phyloP scores from a whole-genome alignment of 257 asterid species.

The Plectranthus barbatus region DNA sequence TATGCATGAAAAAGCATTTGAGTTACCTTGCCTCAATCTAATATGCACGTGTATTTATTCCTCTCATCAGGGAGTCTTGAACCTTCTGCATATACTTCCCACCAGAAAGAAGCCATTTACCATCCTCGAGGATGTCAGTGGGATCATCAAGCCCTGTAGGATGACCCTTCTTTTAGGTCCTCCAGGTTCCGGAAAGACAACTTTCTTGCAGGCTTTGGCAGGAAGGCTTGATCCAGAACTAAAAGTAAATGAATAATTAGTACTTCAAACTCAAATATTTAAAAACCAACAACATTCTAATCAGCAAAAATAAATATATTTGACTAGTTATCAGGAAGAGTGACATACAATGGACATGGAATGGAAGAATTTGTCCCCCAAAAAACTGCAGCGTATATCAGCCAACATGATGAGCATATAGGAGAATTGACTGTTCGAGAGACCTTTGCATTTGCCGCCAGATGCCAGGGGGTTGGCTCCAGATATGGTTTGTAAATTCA shows the following conservation, averaged over 20 bases:
- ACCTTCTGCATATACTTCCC: slow-evolving; percentile 33
- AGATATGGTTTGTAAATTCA: slow-evolving; percentile 46
- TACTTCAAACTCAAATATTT: background rate
- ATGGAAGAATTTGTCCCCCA: slow-evolving; percentile 54
- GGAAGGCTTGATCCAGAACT: slow-evolving; percentile 54
- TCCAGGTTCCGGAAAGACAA: slow-evolving; percentile 72
- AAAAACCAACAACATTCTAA: background rate
- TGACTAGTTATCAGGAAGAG: slow-evolving; percentile 35
- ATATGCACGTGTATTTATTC: too few species aligned
- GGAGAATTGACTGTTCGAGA: slow-evolving; percentile 80
- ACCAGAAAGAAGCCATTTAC: slow-evolving; percentile 37
- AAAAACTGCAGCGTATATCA: slow-evolving; percentile 58
- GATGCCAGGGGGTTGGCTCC: slow-evolving; percentile 72
- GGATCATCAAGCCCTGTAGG: slow-evolving; percentile 58
- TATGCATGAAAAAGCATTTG: background rate
- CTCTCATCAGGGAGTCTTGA: slow-evolving; percentile 8
- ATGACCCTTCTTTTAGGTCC: slow-evolving; percentile 73
- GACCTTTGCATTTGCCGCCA: slow-evolving; percentile 60
- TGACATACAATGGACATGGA: slow-evolving; percentile 53
- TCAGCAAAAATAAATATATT: background rate
- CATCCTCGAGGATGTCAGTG: slow-evolving; percentile 52
- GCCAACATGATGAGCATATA: slow-evolving; percentile 57
- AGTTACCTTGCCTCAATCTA: too few species aligned
- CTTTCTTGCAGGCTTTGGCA: slow-evolving; percentile 56
- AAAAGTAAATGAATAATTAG: slow-evolving; percentile 19